A percentile compares a stretch with the other conserved stretches of the same genome.
These are phyloP conservation scores for Elasticomyces elasticus DNA, from an alignment of 495 filamentous ascomycete species.

Conservation along the genomic window DNA sequence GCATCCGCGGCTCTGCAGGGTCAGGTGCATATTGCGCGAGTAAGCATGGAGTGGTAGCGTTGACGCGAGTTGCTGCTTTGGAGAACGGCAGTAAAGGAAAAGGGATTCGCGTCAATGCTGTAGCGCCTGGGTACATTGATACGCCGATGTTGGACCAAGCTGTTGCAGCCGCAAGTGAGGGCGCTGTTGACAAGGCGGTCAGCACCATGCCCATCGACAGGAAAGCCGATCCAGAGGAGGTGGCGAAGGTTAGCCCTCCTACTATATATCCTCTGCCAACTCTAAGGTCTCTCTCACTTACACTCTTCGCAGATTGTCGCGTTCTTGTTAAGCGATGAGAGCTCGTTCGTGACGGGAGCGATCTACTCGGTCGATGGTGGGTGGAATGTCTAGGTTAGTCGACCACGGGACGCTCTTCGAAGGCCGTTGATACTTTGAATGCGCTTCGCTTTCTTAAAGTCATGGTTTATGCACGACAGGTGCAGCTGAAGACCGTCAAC, in stretches of 20 bases:
- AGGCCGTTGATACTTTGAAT: too few relatives aligned
- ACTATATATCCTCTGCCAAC: too few relatives aligned
- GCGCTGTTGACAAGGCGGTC: slow-evolving; percentile 2
- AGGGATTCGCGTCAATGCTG: slow-evolving; percentile 48
- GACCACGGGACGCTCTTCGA: too few relatives aligned
- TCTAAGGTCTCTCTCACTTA: too few relatives aligned
- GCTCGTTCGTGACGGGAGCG: slow-evolving; percentile 24
- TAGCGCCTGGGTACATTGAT: slow-evolving; percentile 24
- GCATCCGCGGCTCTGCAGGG: slow-evolving; percentile 40
- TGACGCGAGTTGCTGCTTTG: slow-evolving; percentile 48
- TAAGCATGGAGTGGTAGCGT: slow-evolving; percentile 48
- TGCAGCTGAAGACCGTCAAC: too few relatives aligned
- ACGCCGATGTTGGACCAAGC: slow-evolving; percentile 20
- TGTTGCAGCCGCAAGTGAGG: background rate
- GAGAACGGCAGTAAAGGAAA: slow-evolving; percentile 43
- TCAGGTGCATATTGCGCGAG: slow-evolving; percentile 45
- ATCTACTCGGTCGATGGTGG: slow-evolving; percentile 25
- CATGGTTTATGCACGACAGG: too few relatives aligned
- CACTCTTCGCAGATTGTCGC: too few relatives aligned
- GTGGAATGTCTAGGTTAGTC: slow-evolving; percentile 19
- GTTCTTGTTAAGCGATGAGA: slow-evolving; percentile 27
- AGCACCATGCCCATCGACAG: slow-evolving; percentile 23
- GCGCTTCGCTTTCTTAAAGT: too few relatives aligned
- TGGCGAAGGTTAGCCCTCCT: slow-evolving; percentile 23
- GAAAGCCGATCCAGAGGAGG: slow-evolving; percentile 22